phyloP scores from a whole-genome alignment of 1,139 yeast species.

The Pichia cactophila region DNA sequence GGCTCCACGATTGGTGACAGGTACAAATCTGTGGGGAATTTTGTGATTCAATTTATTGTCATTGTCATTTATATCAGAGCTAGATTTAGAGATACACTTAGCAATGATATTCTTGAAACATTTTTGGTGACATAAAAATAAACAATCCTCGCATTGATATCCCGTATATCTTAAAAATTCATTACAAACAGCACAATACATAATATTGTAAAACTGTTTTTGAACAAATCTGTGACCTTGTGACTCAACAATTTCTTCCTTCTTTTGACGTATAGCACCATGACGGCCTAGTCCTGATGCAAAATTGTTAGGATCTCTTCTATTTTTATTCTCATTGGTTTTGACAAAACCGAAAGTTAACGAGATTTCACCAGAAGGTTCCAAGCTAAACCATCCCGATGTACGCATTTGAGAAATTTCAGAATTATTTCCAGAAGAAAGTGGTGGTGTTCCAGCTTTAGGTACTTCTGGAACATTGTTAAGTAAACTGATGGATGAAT shows the following conservation, averaged over 20 bases:
- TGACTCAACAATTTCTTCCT: constrained; percentile 90
- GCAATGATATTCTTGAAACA: constrained; percentile 93
- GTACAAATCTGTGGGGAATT: constrained; percentile 93
- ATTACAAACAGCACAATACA: constrained; percentile 96
- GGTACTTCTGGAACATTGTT: background rate
- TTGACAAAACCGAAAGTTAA: constrained; percentile 76
- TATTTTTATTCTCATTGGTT: constrained; percentile 33
- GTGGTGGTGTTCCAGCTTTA: background rate
- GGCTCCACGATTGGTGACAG: constrained; percentile 85
- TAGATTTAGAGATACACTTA: constrained; percentile 86
- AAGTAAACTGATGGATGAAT: constrained; percentile 4
- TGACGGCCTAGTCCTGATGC: constrained; percentile 88
- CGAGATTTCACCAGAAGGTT: constrained; percentile 88
- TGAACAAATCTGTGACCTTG: constrained; percentile 97
- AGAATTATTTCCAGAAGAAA: background rate
- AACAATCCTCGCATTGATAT: constrained; percentile 93
- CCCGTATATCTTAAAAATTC: constrained; percentile 93
- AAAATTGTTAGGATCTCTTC: constrained; percentile 30
- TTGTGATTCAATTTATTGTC: constrained; percentile 92
- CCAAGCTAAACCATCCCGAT: constrained; percentile 86
- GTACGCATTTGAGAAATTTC: constrained; percentile 29
- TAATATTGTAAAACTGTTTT: constrained; percentile 88
- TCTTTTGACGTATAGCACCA: constrained; percentile 94
- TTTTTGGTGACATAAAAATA: constrained; percentile 87
- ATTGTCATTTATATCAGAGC: constrained; percentile 75